Base-by-base conservation (phyloP, 192 early-diverging fungal species). In the Entomortierella chlamydospora region DNA sequence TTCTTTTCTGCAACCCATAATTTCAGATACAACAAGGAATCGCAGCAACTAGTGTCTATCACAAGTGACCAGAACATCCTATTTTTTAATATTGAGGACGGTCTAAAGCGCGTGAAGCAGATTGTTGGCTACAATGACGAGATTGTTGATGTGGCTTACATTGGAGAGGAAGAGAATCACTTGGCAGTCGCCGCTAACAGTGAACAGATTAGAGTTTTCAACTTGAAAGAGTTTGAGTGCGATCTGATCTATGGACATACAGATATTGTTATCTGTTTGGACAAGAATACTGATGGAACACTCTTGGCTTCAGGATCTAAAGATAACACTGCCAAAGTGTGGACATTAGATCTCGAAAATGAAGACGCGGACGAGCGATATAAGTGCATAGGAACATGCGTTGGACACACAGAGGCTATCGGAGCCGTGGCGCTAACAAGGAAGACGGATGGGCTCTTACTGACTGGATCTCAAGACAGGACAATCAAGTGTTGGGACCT, bases 81-180 rank as follows among this genome's bases (percentile, higher is more conserved):
- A 43, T 90, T 97, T 53, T 95, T 95, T 73, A 64, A 87, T 20
- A 76, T 92, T 13, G 57, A 66, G 12, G 69, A 81, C 13, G 68
- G 74, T 39, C 70, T 94, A 25, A 84, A 88, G 68, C 87, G 91
- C 4, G 79, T 86, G 23, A 93, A 92, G 64, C 94, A 96, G 80
- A 91, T 98, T 78, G 91, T 95, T 7, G 98, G 98, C 39, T 95
- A 96, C 81, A 98, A 98, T 65, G 95, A 99, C 62, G 98, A 99
- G 66, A 89, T 99, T 34, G 90, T 98, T 17, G 96, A 96, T 72
- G 70, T 98, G 52, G 82, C 82, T 1, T 94, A 93, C 43, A 83
- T 95, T n/a, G 95, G 94, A 23, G 73, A 84, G 23, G 76, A 88
- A 8, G 91, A 97, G 57, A 70, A 55, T 1, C 88, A 94, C 61